phyloP scores from a whole-genome alignment of 108 stramenopile species.

The Bacterosira constricta region DNA sequence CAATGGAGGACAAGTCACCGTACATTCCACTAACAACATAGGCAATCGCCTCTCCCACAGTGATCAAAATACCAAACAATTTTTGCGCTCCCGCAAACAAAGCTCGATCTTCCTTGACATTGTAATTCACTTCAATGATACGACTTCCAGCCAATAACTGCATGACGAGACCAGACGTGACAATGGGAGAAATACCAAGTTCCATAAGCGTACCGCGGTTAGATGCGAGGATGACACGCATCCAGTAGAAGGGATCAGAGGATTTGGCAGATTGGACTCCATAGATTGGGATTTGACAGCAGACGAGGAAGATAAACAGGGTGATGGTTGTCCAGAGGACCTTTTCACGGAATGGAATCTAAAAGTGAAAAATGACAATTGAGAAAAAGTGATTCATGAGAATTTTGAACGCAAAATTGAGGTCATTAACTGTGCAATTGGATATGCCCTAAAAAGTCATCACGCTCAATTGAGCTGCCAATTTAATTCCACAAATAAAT shows the following conservation, averaged over 20 bases:
- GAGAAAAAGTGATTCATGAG: neutral
- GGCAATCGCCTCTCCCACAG: constrained; percentile 98
- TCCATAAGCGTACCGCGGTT: constrained; percentile 99
- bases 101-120: constrained; percentile 98
- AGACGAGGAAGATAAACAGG: constrained; percentile 99
- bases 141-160: constrained; percentile 94
- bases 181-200: constrained; percentile 97
- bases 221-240: constrained; percentile 99
- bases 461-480: no score
- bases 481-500: no score
- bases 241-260: constrained; percentile 99
- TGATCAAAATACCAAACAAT: constrained; percentile 99
- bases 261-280: constrained; percentile 97
- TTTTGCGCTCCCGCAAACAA: constrained; percentile 99
- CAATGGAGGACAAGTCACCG: constrained; percentile 94
- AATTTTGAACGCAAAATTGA: neutral
- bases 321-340: constrained; percentile 98
- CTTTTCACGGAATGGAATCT: constrained; percentile 97
- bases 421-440: neutral
- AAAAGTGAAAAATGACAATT: neutral
- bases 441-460: no score
- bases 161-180: constrained; percentile 95
- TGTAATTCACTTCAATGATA: constrained; percentile 99
- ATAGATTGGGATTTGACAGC: constrained; percentile 99
- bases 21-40: constrained; percentile 99